Evolutionary conservation across 352 stramenopile genomes (phyloP).

Genomic region (Pythium sp.): DNA sequence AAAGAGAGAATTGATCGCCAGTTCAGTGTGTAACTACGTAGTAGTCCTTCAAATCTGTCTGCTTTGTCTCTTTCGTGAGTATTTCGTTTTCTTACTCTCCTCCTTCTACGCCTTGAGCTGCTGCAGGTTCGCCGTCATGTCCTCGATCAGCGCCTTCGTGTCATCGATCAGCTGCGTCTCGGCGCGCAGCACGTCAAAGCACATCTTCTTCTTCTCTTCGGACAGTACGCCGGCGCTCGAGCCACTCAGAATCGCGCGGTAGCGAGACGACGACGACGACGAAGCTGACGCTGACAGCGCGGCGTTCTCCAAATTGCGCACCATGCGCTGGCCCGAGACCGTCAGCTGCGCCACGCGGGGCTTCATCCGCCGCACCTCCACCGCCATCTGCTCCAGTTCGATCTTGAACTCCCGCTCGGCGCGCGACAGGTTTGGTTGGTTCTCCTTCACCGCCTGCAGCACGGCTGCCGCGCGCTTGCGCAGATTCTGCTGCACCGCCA

Average conservation of each 20-base stretch:
- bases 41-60: neutral
- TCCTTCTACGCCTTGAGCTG: slow-evolving; percentile 28
- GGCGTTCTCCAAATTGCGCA: slow-evolving; percentile 46
- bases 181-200: slow-evolving; percentile 72
- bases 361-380: slow-evolving; percentile 69
- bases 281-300: slow-evolving; percentile 25
- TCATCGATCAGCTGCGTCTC: slow-evolving; percentile 84
- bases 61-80: neutral
- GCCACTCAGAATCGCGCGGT: slow-evolving; percentile 1
- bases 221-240: slow-evolving; percentile 28
- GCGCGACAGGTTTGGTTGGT: slow-evolving; percentile 70
- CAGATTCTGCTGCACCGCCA: slow-evolving; percentile 70
- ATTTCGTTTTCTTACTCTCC: neutral
- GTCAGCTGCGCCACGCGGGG: slow-evolving; percentile 70
- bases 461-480: slow-evolving; percentile 72
- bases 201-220: slow-evolving; percentile 81
- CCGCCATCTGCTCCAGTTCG: slow-evolving; percentile 60
- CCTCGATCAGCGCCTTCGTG: slow-evolving; percentile 63
- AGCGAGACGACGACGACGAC: slow-evolving; percentile 20
- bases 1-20: neutral
- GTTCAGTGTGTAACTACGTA: neutral
- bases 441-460: slow-evolving; percentile 80
- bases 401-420: slow-evolving; percentile 71
- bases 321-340: slow-evolving; percentile 55
- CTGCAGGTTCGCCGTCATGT: slow-evolving; percentile 56